Evolutionary conservation across 495 filamentous ascomycete genomes (phyloP), one percentile per base, ranked within the genome.

Genomic region (Endocarpon pusillum): DNA sequence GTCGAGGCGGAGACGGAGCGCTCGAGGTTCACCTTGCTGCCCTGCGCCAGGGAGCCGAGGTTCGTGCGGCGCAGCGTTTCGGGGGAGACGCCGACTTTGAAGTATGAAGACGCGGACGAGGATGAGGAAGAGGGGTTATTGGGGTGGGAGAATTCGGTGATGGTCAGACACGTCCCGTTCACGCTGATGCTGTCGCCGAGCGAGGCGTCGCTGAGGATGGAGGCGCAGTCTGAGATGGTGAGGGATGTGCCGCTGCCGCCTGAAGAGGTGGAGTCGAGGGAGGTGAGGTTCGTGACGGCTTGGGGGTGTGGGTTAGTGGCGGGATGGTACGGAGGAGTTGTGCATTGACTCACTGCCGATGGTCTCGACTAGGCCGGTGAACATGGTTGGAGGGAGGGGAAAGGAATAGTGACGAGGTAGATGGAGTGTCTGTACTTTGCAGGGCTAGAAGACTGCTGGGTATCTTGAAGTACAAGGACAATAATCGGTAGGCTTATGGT

Each of bases 21-120:
- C 59, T 97, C 89, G 19, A 97, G 79, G 56, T 97, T 96, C 33
- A 96, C 86, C 19, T 51, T 54, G 3, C 64, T 68, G 23, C 59
- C 42, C 3, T 62, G 49, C 35, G 51, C 40, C 11, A 93, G 60
- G 15, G 62, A 64, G 33, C 84, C 84, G 9, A 99, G 79, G 57
- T 94, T 94, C 21, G 91, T 99, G 25, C 89, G 76, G 12, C 89
- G 86, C 18, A 99, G 78, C 6, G 91, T 96, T 57, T 99, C 89
- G 43, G 91, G 89, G 2, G 89, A 83, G 43, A 94, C 75, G 53
- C 89, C 87, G 42, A 96, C 85, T 40, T 78, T 91, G 76, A 99
- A 99, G 37, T 59, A 61, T 33, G 53, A 49, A 14, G 5, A 6
- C 28, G 28, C 28, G 24, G 44, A n/a, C n/a, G n/a, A n/a, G n/a